Evolutionary conservation across 768 basidiomycete genomes (phyloP), one percentile per base, ranked within the genome.

Genomic region (Leucocoprinus birnbaumii): DNA sequence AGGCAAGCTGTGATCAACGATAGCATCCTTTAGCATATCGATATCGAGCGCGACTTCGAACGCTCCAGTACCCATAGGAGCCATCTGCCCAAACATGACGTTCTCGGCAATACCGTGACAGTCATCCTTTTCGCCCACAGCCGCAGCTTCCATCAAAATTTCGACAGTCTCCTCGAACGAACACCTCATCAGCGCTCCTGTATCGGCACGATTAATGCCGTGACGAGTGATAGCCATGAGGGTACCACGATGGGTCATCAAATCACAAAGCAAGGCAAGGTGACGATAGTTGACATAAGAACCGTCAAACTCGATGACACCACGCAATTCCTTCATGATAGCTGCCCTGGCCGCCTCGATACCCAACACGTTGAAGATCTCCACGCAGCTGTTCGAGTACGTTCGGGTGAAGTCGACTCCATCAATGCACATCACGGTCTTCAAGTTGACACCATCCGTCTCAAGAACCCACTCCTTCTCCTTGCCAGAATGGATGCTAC

Each of bases 111-210:
- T 86, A 42, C 96, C 97, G 51, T 92, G 92, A 67, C 97, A 99
- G 62, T 98, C 96, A 60, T 99, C 97, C 70, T 94, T 92, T 75
- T 98, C 96, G 51, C 97, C 97, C 21, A 95, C 90, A 1, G 96
- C 94, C 1, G 97, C 97, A 0, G 97, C 97, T 68, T 99, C 97
- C 89, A 98, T 95, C 53, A 99, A 72, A 63, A 98, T 98, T 68
- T 99, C 97, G 58, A 99, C 97, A 2, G 97, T 99, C 77, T 98
- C 97, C 70, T 99, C 97, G 79, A 99, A 99, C 1, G 97, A 98
- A 70, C 94, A 98, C 48, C 97, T 80, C 89, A 98, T 98, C 51
- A 99, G 78, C 3, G 97, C 96, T 18, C 97, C 97, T n/a, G 97
- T 98, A 63, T 99, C 97, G 22, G 95, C 89, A 46, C 97, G 87